phyloP scores from a whole-genome alignment of 139 green algal species.

The Chlorella sp. region DNA sequence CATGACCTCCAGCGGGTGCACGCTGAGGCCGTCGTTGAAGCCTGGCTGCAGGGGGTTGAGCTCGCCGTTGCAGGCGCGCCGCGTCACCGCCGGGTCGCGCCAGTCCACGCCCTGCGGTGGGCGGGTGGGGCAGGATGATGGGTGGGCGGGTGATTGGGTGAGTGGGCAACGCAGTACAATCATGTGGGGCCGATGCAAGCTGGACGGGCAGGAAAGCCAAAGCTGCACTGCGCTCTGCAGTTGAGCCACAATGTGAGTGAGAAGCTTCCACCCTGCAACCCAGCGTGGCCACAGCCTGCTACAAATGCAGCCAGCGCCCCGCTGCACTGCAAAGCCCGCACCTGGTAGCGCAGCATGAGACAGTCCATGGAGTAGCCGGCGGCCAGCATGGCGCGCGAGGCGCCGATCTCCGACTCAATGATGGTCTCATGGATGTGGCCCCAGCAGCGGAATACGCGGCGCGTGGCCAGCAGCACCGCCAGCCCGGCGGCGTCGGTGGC shows the following conservation, averaged over 20 bases:
- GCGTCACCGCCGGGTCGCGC: constrained; percentile 10
- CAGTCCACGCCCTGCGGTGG: constrained; percentile 29
- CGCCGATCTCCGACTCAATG: constrained; percentile 54
- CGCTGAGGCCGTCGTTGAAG: constrained; percentile 67
- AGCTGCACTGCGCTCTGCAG: too few species aligned
- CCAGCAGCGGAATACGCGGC: constrained; percentile 50
- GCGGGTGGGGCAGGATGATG: too few species aligned
- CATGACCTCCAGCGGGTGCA: constrained; percentile 80
- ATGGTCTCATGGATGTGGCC: constrained; percentile 47
- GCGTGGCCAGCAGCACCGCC: constrained; percentile 38
- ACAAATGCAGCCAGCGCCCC: too few species aligned
- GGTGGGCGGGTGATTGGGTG: too few species aligned
- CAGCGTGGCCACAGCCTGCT: background rate
- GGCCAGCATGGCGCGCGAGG: constrained; percentile 49
- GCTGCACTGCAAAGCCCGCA: background rate
- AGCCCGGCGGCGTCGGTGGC: constrained; percentile 58
- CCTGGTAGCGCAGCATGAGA: constrained; percentile 65
- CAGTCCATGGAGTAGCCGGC: constrained; percentile 60
- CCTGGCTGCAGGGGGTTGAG: constrained; percentile 49
- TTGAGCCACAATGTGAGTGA: background rate
- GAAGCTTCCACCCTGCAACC: background rate
- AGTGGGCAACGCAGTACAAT: background rate
- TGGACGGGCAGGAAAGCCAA: too few species aligned
- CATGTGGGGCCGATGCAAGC: background rate
- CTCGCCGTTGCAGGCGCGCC: constrained; percentile 36